Evolutionary conservation across 331 rosid species (phyloP).

Genomic region (Phaseolus coccineus): DNA sequence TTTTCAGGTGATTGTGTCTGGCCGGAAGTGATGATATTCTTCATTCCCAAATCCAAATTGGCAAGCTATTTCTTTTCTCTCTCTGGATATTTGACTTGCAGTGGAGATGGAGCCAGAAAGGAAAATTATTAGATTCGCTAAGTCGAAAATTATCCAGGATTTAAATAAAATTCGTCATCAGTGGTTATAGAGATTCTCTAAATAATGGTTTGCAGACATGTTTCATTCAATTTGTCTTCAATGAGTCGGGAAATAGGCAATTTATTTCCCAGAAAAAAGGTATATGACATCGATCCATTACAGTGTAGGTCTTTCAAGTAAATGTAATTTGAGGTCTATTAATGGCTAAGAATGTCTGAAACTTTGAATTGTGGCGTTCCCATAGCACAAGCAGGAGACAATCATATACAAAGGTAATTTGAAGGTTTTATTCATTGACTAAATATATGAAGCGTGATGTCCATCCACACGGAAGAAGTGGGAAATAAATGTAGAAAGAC

Average conservation of each 20-base stretch:
- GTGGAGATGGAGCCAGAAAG: not conserved
- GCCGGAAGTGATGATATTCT: slow-evolving; percentile 32
- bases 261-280: slow-evolving; percentile 39
- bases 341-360: slow-evolving; percentile 33
- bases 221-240: slow-evolving; percentile 25
- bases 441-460: slow-evolving; percentile 19
- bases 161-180: not conserved
- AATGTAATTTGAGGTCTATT: slow-evolving; percentile 38
- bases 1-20: slow-evolving; percentile 39
- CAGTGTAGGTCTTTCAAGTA: slow-evolving; percentile 15
- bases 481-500: slow-evolving; percentile 27
- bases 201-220: slow-evolving; percentile 14
- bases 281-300: slow-evolving; percentile 21
- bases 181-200: not conserved
- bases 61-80: not conserved
- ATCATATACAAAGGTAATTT: not conserved
- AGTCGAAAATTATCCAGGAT: slow-evolving; percentile 3
- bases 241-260: slow-evolving; percentile 26
- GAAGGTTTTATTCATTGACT: slow-evolving; percentile 29
- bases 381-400: slow-evolving; percentile 4
- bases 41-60: not conserved
- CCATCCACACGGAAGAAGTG: slow-evolving; percentile 38
- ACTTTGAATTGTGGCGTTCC: slow-evolving; percentile 12
- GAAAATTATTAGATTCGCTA: slow-evolving; percentile 1
- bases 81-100: not conserved